Base-by-base conservation (phyloP, 1,284 basidiomycete species). In the Butyriboletus appendiculatus region DNA sequence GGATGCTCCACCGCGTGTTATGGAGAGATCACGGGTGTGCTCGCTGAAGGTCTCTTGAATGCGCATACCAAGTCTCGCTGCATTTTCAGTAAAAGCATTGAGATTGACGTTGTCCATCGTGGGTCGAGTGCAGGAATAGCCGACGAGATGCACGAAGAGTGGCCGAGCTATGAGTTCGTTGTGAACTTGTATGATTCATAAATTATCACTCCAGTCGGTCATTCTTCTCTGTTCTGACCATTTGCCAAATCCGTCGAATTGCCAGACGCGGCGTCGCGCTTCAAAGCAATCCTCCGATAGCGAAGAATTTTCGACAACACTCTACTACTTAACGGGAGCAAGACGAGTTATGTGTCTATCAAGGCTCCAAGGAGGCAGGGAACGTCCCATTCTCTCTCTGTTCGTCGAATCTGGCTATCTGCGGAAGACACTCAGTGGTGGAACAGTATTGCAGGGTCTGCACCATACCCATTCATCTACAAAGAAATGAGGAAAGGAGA, bases 351-450 rank as follows among this genome's bases (percentile, higher is more conserved):
- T 47, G 30, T 48, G 55, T 59, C 54, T 68, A 68, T 81, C 75
- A 88, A 61, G 87, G 88, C 69, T 95, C 91, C 65, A 96, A 76
- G 20, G 90, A 92, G 26, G 91, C 90, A 43, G 94, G 93, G 87
- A 98, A 98, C 39, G 89, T 92, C 60, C 92, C 92, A 64, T 75
- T 85, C 73, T 97, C 94, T 71, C 94, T 85, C 76, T 97, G 93
- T 59, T 96, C 94, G 70, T 96, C 93, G 80, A 90, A 98, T 76
- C 88, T 92, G 62, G 76, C 68, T 70, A 90, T 85, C 94, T 94
- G 71, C 24, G 45, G 26, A 45, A 20, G 53, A 50, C 15, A 55
- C 38, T 62, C 41, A 70, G 40, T 4, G 3, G 24, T 14, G 42
- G 53, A 30, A 40, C 18, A 48, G 5, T 8, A 44, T 14, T 14